Base-by-base conservation (phyloP, 805 yeast genomes). In the Ogataea parapolymorpha region DNA sequence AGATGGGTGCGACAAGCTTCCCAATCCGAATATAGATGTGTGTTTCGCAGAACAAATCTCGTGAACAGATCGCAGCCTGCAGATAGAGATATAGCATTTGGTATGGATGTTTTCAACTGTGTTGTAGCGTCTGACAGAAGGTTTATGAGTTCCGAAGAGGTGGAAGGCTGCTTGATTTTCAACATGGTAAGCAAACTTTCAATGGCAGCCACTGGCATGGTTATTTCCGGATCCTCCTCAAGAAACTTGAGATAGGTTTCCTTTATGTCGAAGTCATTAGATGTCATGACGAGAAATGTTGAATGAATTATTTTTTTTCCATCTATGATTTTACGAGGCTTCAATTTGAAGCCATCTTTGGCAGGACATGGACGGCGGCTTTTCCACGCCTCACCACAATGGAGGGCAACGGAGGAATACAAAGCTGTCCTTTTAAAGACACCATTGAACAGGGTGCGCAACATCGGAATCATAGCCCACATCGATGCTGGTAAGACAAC, bases 401-500 rank as follows among this genome's bases (percentile, higher is more conserved):
- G 22, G 23, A 14, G 26, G 8, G 9, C 32, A 7, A 14, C 18
- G 6, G 44, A 15, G 9, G 48, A 40, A 12, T 44, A 53, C 22
- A 41, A 52, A 3, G 51, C 53, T n/a, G 39, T 51, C 3, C 13
- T 41, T 8, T 37, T 50, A 26, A 51, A 49, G 30, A 50, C 60
- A 1, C 50, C 61, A 7, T 42, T 62, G 13, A 22, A 44, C n/a
- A 66, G 66, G 39, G 74, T 84, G 17, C 68, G 99, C 45, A 91
- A 93, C 63, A 86, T 93, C 25, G 99, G 99, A 2, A 88, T 93
- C 53, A 89, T 93, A 29, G 99, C 99, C n/a, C 99, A 93, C 60
- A 93, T 93, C 39, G 99, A 93, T 68, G 99, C 99, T 3, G 99
- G 99, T 0, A 93, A 93, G 63, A 93, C 99, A 3, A 93, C 99